Percentiles rank a stretch among this genome's conserved stretches.
phyloP scores from a whole-genome alignment of 768 basidiomycete genomes.

The Trametes maxima region DNA sequence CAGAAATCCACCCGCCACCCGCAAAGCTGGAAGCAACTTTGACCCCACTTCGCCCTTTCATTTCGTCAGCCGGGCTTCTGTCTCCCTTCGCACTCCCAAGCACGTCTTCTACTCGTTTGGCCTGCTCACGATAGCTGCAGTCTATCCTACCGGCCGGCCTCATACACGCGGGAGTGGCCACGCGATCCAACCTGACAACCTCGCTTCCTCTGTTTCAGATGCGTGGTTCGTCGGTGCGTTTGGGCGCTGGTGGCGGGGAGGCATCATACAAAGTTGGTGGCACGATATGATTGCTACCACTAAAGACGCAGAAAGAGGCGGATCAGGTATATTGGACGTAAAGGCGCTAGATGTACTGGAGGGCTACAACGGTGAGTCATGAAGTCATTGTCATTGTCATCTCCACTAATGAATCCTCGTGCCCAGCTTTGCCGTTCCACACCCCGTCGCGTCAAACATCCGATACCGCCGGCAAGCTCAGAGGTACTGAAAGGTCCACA shows the following conservation, averaged over 20 bases:
- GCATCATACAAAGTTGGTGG: conserved; percentile 80
- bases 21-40: conserved; percentile 24
- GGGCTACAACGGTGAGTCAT: conserved; percentile 63
- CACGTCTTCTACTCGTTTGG: conserved; percentile 86
- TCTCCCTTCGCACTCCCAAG: conserved; percentile 90
- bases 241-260: conserved; percentile 90
- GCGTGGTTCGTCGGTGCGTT: conserved; percentile 92
- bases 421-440: conserved; percentile 25
- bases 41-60: conserved; percentile 57
- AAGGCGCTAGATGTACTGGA: conserved; percentile 72
- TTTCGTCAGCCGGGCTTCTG: conserved; percentile 90
- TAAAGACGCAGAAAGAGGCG: conserved; percentile 74
- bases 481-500: conserved; percentile 26
- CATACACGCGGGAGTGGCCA: conserved; percentile 23
- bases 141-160: conserved; percentile 53
- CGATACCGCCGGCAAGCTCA: conserved; percentile 44
- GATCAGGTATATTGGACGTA: conserved; percentile 75
- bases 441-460: conserved; percentile 23
- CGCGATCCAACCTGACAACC: conserved; percentile 7
- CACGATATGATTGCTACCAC: conserved; percentile 63
- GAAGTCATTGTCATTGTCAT: background rate
- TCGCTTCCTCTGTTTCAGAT: conserved; percentile 46
- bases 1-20: conserved; percentile 21
- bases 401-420: background rate
- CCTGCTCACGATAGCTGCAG: conserved; percentile 83